Percentiles rank a stretch among this genome's conserved stretches.
Conservation (phyloP, 2,329 filamentous ascomycete species). For the Aspergillus puulaauensis region DNA sequence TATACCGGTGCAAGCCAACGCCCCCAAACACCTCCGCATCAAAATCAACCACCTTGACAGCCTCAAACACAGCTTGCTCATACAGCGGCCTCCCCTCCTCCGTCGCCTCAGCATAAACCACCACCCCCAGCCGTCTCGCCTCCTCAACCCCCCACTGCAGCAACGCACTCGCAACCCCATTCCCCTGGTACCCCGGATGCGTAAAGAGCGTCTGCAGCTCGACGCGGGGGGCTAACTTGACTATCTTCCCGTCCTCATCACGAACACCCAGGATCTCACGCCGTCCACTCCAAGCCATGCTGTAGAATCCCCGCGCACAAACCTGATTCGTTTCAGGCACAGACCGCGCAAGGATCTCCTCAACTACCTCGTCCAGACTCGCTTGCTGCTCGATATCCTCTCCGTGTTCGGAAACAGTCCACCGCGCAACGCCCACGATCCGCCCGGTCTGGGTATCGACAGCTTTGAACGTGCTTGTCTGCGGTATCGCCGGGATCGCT, state of each 20-base stretch:
- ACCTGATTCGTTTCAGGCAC: slow-evolving; percentile 3
- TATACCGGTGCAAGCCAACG: not conserved
- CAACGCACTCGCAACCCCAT: slow-evolving; percentile 1
- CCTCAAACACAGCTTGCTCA: slow-evolving; percentile 19
- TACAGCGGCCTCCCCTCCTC: slow-evolving; percentile 10
- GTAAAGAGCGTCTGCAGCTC: slow-evolving; percentile 3
- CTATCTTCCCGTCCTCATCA: not conserved
- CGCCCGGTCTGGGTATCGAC: not conserved
- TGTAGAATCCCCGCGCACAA: not conserved
- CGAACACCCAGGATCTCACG: not conserved
- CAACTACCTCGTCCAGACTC: not conserved
- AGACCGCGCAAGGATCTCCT: not conserved
- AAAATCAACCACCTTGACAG: not conserved
- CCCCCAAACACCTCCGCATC: not conserved
- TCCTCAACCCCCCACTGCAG: slow-evolving; percentile 2
- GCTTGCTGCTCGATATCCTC: not conserved
- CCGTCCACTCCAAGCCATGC: not conserved
- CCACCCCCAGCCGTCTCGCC: not conserved
- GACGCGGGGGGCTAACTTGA: not conserved
- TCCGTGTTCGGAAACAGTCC: not conserved
- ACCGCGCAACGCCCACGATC: not conserved
- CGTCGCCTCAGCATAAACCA: slow-evolving; percentile 10
- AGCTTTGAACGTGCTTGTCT: not conserved
- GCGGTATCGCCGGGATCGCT: not conserved
- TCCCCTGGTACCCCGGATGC: slow-evolving; percentile 9